Evolutionary conservation across 2,329 filamentous ascomycete species (phyloP), one percentile per base, ranked within the genome.

Genomic region (Penicillium polonicum): DNA sequence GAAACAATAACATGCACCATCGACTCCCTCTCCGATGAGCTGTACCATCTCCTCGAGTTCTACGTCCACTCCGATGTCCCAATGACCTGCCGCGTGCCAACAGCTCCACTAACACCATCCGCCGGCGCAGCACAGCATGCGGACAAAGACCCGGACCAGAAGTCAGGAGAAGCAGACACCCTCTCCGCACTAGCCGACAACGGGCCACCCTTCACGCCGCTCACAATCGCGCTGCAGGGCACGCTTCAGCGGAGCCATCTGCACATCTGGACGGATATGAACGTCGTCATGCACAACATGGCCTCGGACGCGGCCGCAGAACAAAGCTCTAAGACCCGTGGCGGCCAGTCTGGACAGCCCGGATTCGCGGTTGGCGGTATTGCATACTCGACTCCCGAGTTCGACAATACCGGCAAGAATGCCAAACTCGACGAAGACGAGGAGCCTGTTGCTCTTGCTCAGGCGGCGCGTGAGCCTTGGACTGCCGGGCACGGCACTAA

Each of bases 61-160:
- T 97, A 97, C 82, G 88, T 97, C 74, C 94, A 97, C 82, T 92
- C 89, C 79, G 94, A 99, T 77, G 92, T 92, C 19, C 94, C 94
- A 10, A 82, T 97, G 49, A 87, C 91, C 54, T 99, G 94, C 76
- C 92, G 94, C 52, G 85, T 97, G 15, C 91, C 93, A 29, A 85
- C 91, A 0, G 87, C 88, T 8, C 93, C 93, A 0, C 76, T 85
- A 2, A 71, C 76, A 56, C 68, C 60, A 29, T 55, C 64, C 17
- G 52, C 55, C 19, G 58, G 50, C 39, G 41, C 57, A 17, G 49
- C 52, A 17, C 53, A 55, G 25, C 70, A 61, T 54, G 71, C 65
- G 43, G 73, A 68, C 41, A 74, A 72, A 59, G 63, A 60, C 17
- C 68, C 73, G 10, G 70, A 77, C 10, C 68, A 71, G 21, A 74